Conservation (phyloP, 2,329 filamentous ascomycete species). For the Truncatella angustata region DNA sequence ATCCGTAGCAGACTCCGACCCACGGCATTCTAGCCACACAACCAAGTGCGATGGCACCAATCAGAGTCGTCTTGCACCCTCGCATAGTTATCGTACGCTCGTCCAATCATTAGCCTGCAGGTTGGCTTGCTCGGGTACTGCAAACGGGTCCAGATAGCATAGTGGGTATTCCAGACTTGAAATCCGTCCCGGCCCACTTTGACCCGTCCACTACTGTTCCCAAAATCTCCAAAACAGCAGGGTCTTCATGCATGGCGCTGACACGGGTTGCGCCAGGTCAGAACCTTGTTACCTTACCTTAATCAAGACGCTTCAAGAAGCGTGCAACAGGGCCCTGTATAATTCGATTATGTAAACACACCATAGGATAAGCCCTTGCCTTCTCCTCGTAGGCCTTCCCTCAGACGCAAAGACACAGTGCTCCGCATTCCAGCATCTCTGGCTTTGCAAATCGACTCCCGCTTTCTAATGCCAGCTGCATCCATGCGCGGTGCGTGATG, state of each 20-base stretch:
- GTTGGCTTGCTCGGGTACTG: not conserved
- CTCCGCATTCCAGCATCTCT: too few relatives aligned
- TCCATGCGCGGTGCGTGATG: too few relatives aligned
- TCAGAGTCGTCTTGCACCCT: too few relatives aligned
- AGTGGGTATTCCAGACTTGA: too few relatives aligned
- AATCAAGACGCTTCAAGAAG: not conserved
- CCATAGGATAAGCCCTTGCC: too few relatives aligned
- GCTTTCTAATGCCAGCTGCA: too few relatives aligned
- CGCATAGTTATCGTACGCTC: not conserved
- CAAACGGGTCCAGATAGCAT: too few relatives aligned
- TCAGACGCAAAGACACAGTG: too few relatives aligned
- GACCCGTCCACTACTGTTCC: not conserved
- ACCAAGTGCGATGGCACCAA: not conserved
- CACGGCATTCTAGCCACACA: not conserved
- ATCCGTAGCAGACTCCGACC: not conserved
- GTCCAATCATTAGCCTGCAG: not conserved
- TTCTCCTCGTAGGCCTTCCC: too few relatives aligned
- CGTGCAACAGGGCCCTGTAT: not conserved
- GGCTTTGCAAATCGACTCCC: too few relatives aligned
- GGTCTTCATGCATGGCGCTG: conserved; percentile 4
- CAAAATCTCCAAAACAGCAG: not conserved
- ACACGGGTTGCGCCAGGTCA: not conserved
- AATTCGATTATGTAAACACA: too few relatives aligned
- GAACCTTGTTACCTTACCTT: conserved; percentile 8
- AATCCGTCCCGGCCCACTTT: not conserved